A percentile compares a stretch with the other conserved stretches of the same genome.
Conservation (phyloP, 2,329 filamentous ascomycete species). For the Purpureocillium takamizusanense region DNA sequence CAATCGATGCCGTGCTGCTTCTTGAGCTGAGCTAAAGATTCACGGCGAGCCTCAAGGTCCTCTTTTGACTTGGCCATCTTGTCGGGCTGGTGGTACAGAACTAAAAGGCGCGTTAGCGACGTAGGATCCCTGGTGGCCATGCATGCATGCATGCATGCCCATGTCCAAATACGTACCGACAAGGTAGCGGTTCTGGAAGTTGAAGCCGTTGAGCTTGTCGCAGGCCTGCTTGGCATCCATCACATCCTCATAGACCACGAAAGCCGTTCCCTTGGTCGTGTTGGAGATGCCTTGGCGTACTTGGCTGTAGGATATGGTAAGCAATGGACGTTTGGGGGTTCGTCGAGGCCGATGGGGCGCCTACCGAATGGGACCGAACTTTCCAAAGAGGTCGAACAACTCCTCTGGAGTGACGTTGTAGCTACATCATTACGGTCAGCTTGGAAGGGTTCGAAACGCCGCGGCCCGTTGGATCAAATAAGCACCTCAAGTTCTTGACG, state of each 20-base stretch:
- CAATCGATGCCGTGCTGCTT: slow-evolving; percentile 98
- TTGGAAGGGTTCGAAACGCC: background rate
- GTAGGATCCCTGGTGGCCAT: background rate
- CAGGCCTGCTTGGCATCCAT: slow-evolving; percentile 98
- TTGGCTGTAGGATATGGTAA: slow-evolving; percentile 54
- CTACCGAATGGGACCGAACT: slow-evolving; percentile 92
- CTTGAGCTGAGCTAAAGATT: slow-evolving; percentile 97
- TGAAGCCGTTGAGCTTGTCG: slow-evolving; percentile 99
- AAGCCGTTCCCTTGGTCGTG: slow-evolving; percentile 96
- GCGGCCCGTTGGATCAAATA: background rate
- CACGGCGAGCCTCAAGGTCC: slow-evolving; percentile 86
- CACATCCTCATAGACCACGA: slow-evolving; percentile 99
- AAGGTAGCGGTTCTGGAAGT: slow-evolving; percentile 98
- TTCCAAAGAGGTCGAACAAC: slow-evolving; percentile 96
- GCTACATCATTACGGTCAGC: slow-evolving; percentile 40
- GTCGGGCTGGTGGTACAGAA: slow-evolving; percentile 57
- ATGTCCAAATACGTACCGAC: slow-evolving; percentile 60
- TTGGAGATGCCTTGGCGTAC: slow-evolving; percentile 96
- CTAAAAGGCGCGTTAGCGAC: slow-evolving; percentile 21
- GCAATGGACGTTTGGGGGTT: slow-evolving; percentile 5
- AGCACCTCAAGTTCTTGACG: slow-evolving; percentile 96
- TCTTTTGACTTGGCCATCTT: slow-evolving; percentile 77
- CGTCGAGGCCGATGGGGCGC: slow-evolving; percentile 18
- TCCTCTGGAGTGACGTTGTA: slow-evolving; percentile 98
- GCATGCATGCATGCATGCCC: slow-evolving; percentile 1